Conservation (phyloP, 2,329 filamentous ascomycete genomes). For the Septoria linicola region DNA sequence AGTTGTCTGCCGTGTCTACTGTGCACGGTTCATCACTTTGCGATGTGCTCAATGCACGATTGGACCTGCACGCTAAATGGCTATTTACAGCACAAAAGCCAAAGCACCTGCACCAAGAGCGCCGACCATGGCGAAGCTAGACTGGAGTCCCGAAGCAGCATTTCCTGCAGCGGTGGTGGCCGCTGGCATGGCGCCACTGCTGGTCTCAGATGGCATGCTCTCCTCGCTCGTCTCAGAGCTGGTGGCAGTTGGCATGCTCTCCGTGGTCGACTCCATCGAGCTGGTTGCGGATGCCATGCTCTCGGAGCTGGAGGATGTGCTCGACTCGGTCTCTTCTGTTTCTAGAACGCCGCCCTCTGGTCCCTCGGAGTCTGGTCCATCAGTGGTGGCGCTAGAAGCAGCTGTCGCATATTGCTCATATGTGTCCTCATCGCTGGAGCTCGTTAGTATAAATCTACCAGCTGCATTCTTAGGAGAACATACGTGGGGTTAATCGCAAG, state of each 20-base stretch:
- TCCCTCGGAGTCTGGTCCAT: not conserved
- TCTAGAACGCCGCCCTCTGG: not conserved
- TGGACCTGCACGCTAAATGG: no score
- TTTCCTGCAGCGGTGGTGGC: not conserved
- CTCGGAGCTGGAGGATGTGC: not conserved
- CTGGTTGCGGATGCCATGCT: not conserved
- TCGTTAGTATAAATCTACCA: not conserved
- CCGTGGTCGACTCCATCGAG: not conserved
- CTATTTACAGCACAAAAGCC: slow-evolving; percentile 10
- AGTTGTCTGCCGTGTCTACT: no score
- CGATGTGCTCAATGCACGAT: no score
- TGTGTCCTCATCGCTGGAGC: slow-evolving; percentile 3
- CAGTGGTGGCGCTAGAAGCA: not conserved
- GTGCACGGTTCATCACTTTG: no score
- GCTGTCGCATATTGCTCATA: not conserved
- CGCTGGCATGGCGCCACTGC: not conserved
- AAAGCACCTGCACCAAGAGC: slow-evolving; percentile 7
- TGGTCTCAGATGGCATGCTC: not conserved
- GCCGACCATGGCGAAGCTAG: slow-evolving; percentile 10
- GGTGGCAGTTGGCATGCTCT: not conserved
- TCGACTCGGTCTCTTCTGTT: not conserved
- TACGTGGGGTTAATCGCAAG: slow-evolving; percentile 13
- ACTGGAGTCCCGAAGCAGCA: slow-evolving; percentile 4
- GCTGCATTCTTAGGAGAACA: not conserved
- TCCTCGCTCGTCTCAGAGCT: not conserved